phyloP scores from a whole-genome alignment of 805 yeast genomes.

The Nakazawaea ambrosiae region DNA sequence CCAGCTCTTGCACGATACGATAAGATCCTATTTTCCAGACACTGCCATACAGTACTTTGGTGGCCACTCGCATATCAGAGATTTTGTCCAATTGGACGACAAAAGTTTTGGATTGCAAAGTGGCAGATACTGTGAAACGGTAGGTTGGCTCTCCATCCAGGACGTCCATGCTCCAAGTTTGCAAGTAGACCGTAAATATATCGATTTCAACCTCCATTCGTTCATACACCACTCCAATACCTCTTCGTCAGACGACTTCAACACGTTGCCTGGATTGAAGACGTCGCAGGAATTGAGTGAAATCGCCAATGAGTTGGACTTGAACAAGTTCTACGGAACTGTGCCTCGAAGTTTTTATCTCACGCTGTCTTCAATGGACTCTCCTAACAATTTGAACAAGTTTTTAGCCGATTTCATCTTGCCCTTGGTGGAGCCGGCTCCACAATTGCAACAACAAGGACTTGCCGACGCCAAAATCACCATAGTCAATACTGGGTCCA shows the following conservation, averaged over 20 bases:
- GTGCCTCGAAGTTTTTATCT: slow-evolving; percentile 65
- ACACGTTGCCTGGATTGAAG: slow-evolving; percentile 46
- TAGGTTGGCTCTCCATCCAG: slow-evolving; percentile 75
- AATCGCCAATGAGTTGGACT: slow-evolving; percentile 39
- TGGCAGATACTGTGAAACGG: slow-evolving; percentile 88
- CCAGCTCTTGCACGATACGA: slow-evolving; percentile 33
- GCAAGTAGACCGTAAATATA: slow-evolving; percentile 52
- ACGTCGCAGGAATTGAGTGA: slow-evolving; percentile 37
- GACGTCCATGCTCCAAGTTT: slow-evolving; percentile 15
- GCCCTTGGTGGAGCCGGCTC: slow-evolving; percentile 25
- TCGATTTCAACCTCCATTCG: slow-evolving; percentile 75
- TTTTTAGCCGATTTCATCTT: slow-evolving; percentile 54
- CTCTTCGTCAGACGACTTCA: slow-evolving; percentile 28
- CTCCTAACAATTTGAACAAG: slow-evolving; percentile 48
- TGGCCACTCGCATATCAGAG: slow-evolving; percentile 91
- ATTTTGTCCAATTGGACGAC: slow-evolving; percentile 63
- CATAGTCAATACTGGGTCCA: slow-evolving; percentile 79
- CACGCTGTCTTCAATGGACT: slow-evolving; percentile 54
- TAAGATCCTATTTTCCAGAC: slow-evolving; percentile 56
- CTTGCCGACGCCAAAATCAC: slow-evolving; percentile 38
- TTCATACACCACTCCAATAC: slow-evolving; percentile 54
- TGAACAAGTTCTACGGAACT: slow-evolving; percentile 53
- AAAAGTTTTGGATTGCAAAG: slow-evolving; percentile 78
- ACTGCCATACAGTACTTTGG: slow-evolving; percentile 80
- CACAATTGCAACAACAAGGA: slow-evolving; percentile 10